Base-by-base conservation (phyloP, 2,329 filamentous ascomycete genomes). In the Orbilia ellipsospora region DNA sequence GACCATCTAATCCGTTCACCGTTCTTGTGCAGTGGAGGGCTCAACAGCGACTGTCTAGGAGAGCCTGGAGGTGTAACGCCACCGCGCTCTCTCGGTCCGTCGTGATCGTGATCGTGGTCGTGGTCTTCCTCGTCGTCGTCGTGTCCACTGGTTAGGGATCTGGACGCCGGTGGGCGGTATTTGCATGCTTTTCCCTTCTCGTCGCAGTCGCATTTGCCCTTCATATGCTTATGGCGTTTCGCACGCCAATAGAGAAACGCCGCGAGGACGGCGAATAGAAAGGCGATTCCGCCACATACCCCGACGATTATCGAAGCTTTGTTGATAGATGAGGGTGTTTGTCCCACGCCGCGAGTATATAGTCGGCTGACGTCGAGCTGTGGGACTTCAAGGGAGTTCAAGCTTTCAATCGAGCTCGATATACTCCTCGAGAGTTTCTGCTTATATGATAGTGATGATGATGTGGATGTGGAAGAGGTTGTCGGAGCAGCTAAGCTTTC, bases 221-320 rank as follows among this genome's bases (percentile, higher is more conserved):
- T 44, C 15, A 45, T 44, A 18, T 75, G 72, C 12, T 42, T 68
- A 36, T 65, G 59, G 15, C 65, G 65, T 26, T 48, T 57, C 12
- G 62, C 40, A n/a, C 70, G 70, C 50, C 51, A 64, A 54, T 51
- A 75, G 12, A 75, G 54, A 20, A 60, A 63, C 1, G 51, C 72
- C 28, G 51, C 64, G 12, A 75, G 28, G 18, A 69, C 26, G 5
- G 64, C 72, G 16, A 69, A 69, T 5, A 75, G 8, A 23, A 75
- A 56, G 2, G 72, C 64, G 31, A 75, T 42, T 7, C 72, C 72
- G 20, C 57, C 72, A 18, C 72, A 75, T 10, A 75, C 54, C 23
- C 72, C 72, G 28, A 75, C 72, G 15, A 69, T 69, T n/a, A 52
- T 75, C 1, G 72, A 57, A n/a, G 72, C 72, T 18, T 69, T 68